Evolutionary conservation across 1,284 basidiomycete genomes (phyloP).

Genomic region (Irpex sp.): DNA sequence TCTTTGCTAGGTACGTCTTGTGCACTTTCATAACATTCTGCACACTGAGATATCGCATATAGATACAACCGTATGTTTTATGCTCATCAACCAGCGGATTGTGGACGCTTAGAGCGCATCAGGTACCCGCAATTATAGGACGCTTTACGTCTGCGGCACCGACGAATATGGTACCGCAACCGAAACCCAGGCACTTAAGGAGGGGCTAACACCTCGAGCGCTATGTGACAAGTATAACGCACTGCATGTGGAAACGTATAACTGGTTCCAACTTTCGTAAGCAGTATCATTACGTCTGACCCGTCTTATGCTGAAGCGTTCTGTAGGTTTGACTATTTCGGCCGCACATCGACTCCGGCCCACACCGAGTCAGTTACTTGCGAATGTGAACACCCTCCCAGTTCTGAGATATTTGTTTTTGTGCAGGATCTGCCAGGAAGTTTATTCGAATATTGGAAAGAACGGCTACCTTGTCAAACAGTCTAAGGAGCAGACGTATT

Average conservation of each 20-base stretch:
- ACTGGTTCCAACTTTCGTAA: constrained; percentile 90
- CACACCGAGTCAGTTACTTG: constrained; percentile 79
- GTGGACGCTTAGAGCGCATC: neutral
- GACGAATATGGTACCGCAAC: constrained; percentile 99
- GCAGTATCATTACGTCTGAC: constrained; percentile 16
- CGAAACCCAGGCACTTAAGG: constrained; percentile 96
- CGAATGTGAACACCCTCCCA: too few species aligned
- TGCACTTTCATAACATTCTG: constrained; percentile 1
- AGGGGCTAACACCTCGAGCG: constrained; percentile 82
- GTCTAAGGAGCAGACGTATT: constrained; percentile 89
- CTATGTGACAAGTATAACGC: constrained; percentile 94
- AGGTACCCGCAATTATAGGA: constrained; percentile 76
- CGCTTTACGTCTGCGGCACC: constrained; percentile 91
- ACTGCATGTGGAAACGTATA: constrained; percentile 90
- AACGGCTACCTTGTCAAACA: constrained; percentile 79
- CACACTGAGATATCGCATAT: constrained; percentile 22
- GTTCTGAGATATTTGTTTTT: neutral
- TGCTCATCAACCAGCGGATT: neutral
- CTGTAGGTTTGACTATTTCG: constrained; percentile 93
- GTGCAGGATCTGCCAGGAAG: constrained; percentile 81
- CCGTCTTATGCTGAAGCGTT: constrained; percentile 12
- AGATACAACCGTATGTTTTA: constrained; percentile 66
- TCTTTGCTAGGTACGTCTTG: constrained; percentile 82
- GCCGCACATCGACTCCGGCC: constrained; percentile 86
- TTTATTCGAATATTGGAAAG: constrained; percentile 81